Percentiles rank a stretch among this genome's conserved stretches.
Evolutionary conservation across 768 basidiomycete genomes (phyloP).

Genomic region (Podaxis rugospora): DNA sequence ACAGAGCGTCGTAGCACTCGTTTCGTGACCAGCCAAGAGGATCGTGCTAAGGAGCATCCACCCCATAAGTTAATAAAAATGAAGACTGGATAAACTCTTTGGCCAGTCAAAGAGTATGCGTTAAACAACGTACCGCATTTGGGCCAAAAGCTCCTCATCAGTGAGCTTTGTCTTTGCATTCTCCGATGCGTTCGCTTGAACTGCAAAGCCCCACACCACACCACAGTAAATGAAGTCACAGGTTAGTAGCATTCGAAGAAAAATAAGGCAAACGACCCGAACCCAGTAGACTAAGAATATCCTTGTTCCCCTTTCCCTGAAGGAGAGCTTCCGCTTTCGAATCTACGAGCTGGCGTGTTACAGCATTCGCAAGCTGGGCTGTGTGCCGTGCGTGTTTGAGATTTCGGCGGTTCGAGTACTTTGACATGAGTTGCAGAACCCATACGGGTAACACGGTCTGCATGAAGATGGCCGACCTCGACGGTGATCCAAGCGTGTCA

Average conservation of each 20-base stretch:
- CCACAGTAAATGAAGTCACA: background rate
- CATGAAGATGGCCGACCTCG: constrained; percentile 42
- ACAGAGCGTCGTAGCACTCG: constrained; percentile 50
- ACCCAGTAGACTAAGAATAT: constrained; percentile 58
- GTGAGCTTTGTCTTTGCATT: constrained; percentile 36
- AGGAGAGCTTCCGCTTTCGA: constrained; percentile 44
- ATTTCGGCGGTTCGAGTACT: constrained; percentile 37
- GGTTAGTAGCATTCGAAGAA: background rate
- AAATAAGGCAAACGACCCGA: constrained; percentile 10
- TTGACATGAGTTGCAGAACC: constrained; percentile 41
- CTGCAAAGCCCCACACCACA: constrained; percentile 21
- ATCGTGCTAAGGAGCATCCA: constrained; percentile 38
- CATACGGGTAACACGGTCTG: constrained; percentile 45
- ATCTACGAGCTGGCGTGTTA: constrained; percentile 43
- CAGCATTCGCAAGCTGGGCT: constrained; percentile 35
- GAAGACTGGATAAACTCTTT: constrained; percentile 23
- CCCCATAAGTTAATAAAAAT: constrained; percentile 29
- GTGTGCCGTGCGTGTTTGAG: constrained; percentile 45
- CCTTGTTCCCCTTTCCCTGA: constrained; percentile 44
- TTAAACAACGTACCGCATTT: constrained; percentile 44
- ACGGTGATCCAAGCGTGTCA: constrained; percentile 43
- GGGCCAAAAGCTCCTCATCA: constrained; percentile 44
- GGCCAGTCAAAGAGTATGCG: background rate
- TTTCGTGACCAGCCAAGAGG: constrained; percentile 54
- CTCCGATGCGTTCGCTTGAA: constrained; percentile 52